phyloP scores from a whole-genome alignment of 2,329 filamentous ascomycete genomes.

The Zymoseptoria ardabiliae region DNA sequence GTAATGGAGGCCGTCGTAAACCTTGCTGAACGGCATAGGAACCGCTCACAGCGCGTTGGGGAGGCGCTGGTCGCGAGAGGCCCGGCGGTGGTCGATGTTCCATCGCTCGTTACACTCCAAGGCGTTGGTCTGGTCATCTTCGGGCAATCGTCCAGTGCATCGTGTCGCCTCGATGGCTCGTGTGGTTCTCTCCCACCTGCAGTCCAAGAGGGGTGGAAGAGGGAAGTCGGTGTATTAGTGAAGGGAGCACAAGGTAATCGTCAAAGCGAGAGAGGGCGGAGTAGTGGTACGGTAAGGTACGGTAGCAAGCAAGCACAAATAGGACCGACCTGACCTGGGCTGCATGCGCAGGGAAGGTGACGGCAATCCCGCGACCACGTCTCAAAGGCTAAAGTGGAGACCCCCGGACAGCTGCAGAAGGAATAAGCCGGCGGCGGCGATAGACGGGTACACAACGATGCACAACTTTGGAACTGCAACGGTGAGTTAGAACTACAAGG shows the following conservation, averaged over 20 bases:
- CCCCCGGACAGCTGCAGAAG: too few relatives aligned
- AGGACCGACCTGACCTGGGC: too few relatives aligned
- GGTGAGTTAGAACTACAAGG: too few relatives aligned
- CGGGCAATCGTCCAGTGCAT: background rate
- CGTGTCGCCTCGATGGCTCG: background rate
- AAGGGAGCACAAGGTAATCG: too few relatives aligned
- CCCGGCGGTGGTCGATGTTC: conserved; percentile 20
- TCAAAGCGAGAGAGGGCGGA: background rate
- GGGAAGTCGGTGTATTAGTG: background rate
- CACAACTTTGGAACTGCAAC: too few relatives aligned
- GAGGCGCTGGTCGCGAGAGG: conserved; percentile 19
- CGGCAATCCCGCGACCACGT: too few relatives aligned
- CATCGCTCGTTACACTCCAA: conserved; percentile 20
- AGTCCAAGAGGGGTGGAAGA: background rate
- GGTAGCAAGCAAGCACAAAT: background rate
- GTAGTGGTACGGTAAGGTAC: background rate
- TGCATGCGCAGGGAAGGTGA: too few relatives aligned
- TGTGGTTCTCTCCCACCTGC: background rate
- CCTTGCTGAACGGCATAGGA: conserved; percentile 18
- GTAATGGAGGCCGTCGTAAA: conserved; percentile 18
- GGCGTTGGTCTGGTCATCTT: conserved; percentile 4
- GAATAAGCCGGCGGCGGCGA: too few relatives aligned
- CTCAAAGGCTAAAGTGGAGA: too few relatives aligned
- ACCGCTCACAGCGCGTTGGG: conserved; percentile 23
- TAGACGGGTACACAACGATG: too few relatives aligned